Evolutionary conservation across 192 early-diverging fungal genomes (phyloP), one percentile per base, ranked within the genome.

Genomic region (Backusella circina): DNA sequence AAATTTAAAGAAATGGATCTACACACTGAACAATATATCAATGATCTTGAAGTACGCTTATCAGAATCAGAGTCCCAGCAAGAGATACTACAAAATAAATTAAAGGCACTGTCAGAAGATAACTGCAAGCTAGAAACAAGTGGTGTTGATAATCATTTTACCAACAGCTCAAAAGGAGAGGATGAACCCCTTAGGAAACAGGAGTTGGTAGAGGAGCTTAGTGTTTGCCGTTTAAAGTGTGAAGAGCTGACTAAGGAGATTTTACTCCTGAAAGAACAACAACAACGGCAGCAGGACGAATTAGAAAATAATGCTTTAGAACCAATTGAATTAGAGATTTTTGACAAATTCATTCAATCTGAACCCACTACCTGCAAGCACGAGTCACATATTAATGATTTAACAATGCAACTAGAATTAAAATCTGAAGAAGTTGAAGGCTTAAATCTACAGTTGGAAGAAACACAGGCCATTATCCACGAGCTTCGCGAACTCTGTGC

Each of bases 1-100:
- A 86, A 90, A 74, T 83, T 91, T 31, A 82, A 84, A 61, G 90
- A 91, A 70, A 66, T 67, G 47, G 80, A 82, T 15, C 51, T 54
- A 16, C 77, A 61, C 12, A 78, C 81, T 2, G 81, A 85, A 54
- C 71, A 76, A 66, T 85, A 85, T 61, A 85, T 85, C 54, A 77
- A 79, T 51, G 76, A 77, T 18, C 73, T 84, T 30, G 82, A 85
- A 44, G 2, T 38, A 3, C 65, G 72, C 3, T 54, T 82, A 15
- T 31, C 71, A n/a, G 30, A 26, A 26, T 13, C 75, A 7, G 70
- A 77, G 41, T 64, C 57, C 23, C 54, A 61, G 3, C 54, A 61
- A 61, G 54, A 61, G 54, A 2, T 26, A 12, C 26, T 61, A 28
- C 54, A 61, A 61, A 61, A 26, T 61, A 13, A 23, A 61, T 28